Base-by-base conservation (phyloP, 768 basidiomycete genomes). In the Auricularia cornea region DNA sequence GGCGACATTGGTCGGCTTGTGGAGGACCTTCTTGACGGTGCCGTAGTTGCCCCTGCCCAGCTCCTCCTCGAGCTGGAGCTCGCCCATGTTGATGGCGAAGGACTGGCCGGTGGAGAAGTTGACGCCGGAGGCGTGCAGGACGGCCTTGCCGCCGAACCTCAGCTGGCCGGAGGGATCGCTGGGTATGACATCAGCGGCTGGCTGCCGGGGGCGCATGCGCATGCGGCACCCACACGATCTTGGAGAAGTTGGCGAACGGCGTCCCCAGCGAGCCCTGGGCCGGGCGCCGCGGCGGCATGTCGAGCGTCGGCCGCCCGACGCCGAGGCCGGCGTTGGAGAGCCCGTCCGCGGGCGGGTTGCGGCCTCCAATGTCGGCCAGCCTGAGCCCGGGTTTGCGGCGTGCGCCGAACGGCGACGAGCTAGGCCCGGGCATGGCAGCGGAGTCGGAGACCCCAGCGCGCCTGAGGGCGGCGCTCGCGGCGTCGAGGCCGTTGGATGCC, bases 41-140 rank as follows among this genome's bases (percentile, higher is more conserved):
- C 97, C 97, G 70, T 98, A 98, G 74, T 97, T 97, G 35, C 97
- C 97, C 70, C 87, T 88, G 35, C 97, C 97, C 60, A 98, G 83
- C 74, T 98, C 97, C 70, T 98, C 94, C 64, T 90, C 81, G 63
- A 98, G 82, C 63, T 90, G 83, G 62, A 99, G 83, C 72, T 98
- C 89, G 63, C 85, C 84, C 96, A 96, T 96, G 76, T 93, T 96
- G 77, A 99, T 97, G 61, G 86, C 81, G 74, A 92, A 97, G 10
- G 89, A 92, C 51, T 89, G 83, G 52, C 97, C 97, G 67, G 87
- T 93, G 31, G 87, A 88, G 73, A 99, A 99, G 68, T 90, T 85
- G 41, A 90, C 88, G 62, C 97, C 97, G 28, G 87, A 79, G 0
- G 94, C 89, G 70, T 96, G 92, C 12, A 99, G 75, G 41, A 98